Conservation (phyloP, 768 basidiomycete species). For the Termitomyces sp. region DNA sequence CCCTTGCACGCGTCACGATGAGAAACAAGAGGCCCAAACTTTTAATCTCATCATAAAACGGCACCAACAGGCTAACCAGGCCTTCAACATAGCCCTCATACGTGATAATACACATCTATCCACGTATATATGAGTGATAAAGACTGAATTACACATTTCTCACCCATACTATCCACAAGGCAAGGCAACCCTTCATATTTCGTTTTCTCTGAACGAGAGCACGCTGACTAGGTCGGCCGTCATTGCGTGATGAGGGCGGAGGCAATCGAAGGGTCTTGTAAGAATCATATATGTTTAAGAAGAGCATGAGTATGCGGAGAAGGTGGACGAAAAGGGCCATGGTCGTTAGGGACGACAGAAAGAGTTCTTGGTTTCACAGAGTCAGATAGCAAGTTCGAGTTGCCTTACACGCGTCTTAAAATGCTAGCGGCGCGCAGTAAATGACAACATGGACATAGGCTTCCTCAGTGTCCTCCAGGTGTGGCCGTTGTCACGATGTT, state of each 20-base stretch:
- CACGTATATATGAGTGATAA: constrained; percentile 9
- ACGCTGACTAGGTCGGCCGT: constrained; percentile 57
- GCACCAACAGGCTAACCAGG: constrained; percentile 64
- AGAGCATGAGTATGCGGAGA: constrained; percentile 65
- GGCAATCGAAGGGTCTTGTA: constrained; percentile 78
- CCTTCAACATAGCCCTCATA: constrained; percentile 66
- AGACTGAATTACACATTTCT: constrained; percentile 15
- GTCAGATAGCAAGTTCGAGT: neutral
- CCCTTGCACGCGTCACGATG: constrained; percentile 69
- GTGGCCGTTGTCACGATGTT: constrained; percentile 1
- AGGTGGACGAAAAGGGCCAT: constrained; percentile 69
- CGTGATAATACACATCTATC: constrained; percentile 57
- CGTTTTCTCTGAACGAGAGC: constrained; percentile 74
- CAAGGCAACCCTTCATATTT: constrained; percentile 78
- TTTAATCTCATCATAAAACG: constrained; percentile 84
- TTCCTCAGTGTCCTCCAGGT: constrained; percentile 1
- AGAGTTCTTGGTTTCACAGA: neutral
- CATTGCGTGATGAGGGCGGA: constrained; percentile 44
- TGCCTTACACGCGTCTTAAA: constrained; percentile 9
- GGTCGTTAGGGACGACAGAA: constrained; percentile 8
- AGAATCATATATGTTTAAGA: constrained; percentile 77
- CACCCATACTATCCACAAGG: constrained; percentile 87
- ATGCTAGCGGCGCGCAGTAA: neutral
- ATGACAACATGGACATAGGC: constrained; percentile 11
- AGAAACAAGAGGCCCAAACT: constrained; percentile 67